phyloP scores from a whole-genome alignment of 768 basidiomycete species.

The Tephrocybe sp. region DNA sequence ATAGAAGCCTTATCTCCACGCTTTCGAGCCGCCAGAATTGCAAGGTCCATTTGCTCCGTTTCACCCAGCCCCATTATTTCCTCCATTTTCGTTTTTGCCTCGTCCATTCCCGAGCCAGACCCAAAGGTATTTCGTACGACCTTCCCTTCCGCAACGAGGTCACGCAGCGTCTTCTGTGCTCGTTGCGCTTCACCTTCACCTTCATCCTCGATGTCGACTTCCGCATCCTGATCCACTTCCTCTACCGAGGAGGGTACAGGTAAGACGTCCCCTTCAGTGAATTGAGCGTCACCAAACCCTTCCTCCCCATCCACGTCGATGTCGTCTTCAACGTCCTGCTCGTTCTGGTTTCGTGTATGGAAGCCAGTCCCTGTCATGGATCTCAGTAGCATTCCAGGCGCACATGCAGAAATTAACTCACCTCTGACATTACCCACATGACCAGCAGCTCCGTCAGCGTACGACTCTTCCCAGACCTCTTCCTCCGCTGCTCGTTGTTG shows the following conservation, averaged over 20 bases:
- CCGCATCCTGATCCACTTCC: constrained; percentile 35
- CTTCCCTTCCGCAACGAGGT: constrained; percentile 56
- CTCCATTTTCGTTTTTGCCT: constrained; percentile 34
- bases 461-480: constrained; percentile 28
- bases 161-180: constrained; percentile 42
- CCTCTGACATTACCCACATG: constrained; percentile 52
- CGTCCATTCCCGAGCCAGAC: constrained; percentile 18
- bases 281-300: constrained; percentile 70
- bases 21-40: constrained; percentile 48
- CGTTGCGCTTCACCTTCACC: constrained; percentile 31
- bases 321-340: constrained; percentile 74
- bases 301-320: constrained; percentile 81
- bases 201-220: constrained; percentile 44
- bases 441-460: constrained; percentile 30
- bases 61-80: constrained; percentile 42
- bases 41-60: constrained; percentile 45
- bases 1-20: constrained; percentile 48
- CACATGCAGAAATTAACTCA: constrained; percentile 22
- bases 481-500: constrained; percentile 25
- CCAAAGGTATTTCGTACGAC: constrained; percentile 26
- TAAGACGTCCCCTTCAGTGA: constrained; percentile 72
- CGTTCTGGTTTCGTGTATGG: constrained; percentile 53
- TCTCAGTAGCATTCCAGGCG: neutral
- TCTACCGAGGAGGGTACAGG: constrained; percentile 26
- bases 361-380: constrained; percentile 66